Percentiles rank a stretch among this genome's conserved stretches.
Evolutionary conservation across 164 flowering plant genomes (phyloP).

Genomic region (Piper betle): DNA sequence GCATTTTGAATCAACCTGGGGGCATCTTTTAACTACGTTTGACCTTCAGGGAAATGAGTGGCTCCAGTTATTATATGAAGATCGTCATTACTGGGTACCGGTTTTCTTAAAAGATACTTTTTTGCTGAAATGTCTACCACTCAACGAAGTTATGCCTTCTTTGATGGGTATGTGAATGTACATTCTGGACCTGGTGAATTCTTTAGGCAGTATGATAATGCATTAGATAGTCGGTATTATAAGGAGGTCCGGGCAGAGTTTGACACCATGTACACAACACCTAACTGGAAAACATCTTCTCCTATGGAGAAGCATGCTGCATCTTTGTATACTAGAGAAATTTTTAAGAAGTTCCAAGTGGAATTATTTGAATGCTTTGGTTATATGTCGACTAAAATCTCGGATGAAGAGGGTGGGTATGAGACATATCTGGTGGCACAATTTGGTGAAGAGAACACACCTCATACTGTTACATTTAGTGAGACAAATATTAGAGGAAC

Average conservation of each 20-base stretch:
- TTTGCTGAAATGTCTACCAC: conserved; percentile 28
- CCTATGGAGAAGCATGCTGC: conserved; percentile 45
- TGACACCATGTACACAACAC: conserved; percentile 24
- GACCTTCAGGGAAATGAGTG: conserved; percentile 27
- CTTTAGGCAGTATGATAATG: conserved; percentile 26
- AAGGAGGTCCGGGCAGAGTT: conserved; percentile 40
- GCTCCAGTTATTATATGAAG: conserved; percentile 29
- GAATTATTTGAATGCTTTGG: conserved; percentile 34
- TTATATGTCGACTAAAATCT: conserved; percentile 21
- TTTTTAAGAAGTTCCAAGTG: conserved; percentile 32
- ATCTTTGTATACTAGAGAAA: conserved; percentile 26
- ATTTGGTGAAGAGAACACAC: conserved; percentile 5
- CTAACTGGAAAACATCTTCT: conserved; percentile 36
- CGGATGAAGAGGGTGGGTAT: conserved; percentile 13
- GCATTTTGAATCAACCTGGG: conserved; percentile 35
- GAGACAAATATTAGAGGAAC: conserved; percentile 4
- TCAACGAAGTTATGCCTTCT: conserved; percentile 28
- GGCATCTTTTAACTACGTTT: conserved; percentile 18
- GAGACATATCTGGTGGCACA: conserved; percentile 23
- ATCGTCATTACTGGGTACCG: conserved; percentile 30
- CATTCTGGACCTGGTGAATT: conserved; percentile 20
- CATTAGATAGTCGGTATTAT: conserved; percentile 23
- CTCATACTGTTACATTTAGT: neutral
- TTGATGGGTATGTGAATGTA: conserved; percentile 29
- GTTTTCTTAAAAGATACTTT: conserved; percentile 29